A percentile compares a stretch with the other conserved stretches of the same genome.
phyloP scores from a whole-genome alignment of 306 rosid genomes.

The Albizia julibrissin region DNA sequence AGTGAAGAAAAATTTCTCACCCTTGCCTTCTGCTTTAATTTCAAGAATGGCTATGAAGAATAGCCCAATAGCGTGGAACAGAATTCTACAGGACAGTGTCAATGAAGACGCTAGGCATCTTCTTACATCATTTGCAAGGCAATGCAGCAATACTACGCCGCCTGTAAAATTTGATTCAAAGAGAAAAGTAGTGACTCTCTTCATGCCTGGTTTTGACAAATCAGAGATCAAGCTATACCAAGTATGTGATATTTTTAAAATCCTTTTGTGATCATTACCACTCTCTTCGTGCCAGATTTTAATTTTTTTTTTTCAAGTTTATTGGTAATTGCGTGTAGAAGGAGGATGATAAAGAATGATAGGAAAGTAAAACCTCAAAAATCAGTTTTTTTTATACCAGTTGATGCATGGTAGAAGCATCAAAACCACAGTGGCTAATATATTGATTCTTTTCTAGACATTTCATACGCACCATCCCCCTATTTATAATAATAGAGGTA shows the following conservation, averaged over 20 bases:
- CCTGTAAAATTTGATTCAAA: conserved; percentile 69
- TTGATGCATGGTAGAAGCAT: not conserved
- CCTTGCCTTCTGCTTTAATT: conserved; percentile 71
- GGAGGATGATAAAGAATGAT: not conserved
- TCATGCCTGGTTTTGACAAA: conserved; percentile 95
- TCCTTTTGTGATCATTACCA: not conserved
- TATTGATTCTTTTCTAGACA: not conserved
- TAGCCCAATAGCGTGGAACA: conserved; percentile 56
- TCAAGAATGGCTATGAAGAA: conserved; percentile 49
- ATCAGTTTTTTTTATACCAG: not conserved
- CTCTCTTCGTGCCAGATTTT: not conserved
- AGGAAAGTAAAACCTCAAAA: conserved; percentile 2
- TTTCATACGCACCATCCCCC: too few relatives aligned
- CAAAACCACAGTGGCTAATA: not conserved
- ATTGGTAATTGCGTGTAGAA: not conserved
- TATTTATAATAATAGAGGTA: too few relatives aligned
- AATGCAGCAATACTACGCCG: conserved; percentile 35
- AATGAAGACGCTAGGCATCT: conserved; percentile 58
- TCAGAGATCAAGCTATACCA: conserved; percentile 93
- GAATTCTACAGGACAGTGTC: conserved; percentile 41
- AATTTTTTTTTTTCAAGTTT: not conserved
- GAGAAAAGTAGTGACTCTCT: conserved; percentile 69
- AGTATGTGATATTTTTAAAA: conserved; percentile 42
- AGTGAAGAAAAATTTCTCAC: conserved; percentile 54
- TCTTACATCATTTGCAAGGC: conserved; percentile 52